Evolutionary conservation across 805 yeast species (phyloP).

Genomic region (Blastobotrys terrestris): DNA sequence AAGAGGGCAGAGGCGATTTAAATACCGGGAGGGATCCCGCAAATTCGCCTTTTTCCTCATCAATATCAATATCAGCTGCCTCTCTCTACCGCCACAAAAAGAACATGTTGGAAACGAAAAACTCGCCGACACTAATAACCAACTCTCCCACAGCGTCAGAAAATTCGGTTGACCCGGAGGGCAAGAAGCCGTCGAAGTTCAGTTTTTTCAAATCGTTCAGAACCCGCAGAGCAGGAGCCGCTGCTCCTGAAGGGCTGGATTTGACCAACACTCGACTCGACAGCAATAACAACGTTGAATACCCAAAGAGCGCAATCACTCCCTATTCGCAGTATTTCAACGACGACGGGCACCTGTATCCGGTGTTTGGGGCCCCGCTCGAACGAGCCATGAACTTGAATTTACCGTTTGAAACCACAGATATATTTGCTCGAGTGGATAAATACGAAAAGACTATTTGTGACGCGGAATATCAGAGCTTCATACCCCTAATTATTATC

Average conservation of each 20-base stretch:
- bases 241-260: neutral
- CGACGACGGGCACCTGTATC: slow-evolving; percentile 2
- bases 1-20: neutral
- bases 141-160: neutral
- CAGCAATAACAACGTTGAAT: neutral
- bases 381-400: slow-evolving; percentile 14
- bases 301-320: neutral
- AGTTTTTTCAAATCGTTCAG: slow-evolving; percentile 1
- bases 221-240: neutral
- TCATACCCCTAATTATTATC: slow-evolving; percentile 17
- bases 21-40: neutral
- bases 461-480: slow-evolving; percentile 7
- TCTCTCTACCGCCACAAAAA: neutral
- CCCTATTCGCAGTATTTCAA: neutral
- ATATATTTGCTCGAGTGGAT: slow-evolving; percentile 7
- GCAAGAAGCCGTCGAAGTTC: neutral
- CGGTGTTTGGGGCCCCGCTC: slow-evolving; percentile 18
- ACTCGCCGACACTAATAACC: neutral
- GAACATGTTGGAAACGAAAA: neutral
- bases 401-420: slow-evolving; percentile 5
- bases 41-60: neutral
- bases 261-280: neutral
- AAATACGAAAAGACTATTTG: slow-evolving; percentile 8
- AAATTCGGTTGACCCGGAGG: neutral
- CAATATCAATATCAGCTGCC: neutral